Evolutionary conservation across 2,329 filamentous ascomycete species (phyloP).

Genomic region (Fusarium sp.): DNA sequence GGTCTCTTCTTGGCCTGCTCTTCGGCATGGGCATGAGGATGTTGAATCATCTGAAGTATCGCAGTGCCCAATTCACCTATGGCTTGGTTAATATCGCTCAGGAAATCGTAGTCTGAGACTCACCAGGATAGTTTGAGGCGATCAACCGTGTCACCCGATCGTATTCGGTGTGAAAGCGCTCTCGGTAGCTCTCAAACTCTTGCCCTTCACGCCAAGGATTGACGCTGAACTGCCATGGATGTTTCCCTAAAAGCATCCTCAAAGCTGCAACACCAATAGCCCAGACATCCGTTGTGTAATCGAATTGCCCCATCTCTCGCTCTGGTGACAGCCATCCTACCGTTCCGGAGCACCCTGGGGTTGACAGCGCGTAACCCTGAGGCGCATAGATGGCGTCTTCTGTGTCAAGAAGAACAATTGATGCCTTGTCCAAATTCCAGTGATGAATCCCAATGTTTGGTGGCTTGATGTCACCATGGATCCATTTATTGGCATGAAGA

Average conservation of each 20-base stretch:
- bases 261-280: not conserved
- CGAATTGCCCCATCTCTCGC: not conserved
- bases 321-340: not conserved
- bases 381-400: not conserved
- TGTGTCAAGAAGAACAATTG: not conserved
- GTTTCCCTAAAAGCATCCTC: not conserved
- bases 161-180: not conserved
- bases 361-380: not conserved
- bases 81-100: not conserved
- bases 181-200: not conserved
- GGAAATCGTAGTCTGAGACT: not conserved
- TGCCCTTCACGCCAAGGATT: not conserved
- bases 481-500: not conserved
- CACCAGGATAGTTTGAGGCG: not conserved
- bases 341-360: not conserved
- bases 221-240: not conserved
- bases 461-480: not conserved
- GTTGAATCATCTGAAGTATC: not conserved
- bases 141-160: not conserved
- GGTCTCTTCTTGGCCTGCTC: not conserved
- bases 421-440: not conserved
- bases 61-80: not conserved
- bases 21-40: not conserved
- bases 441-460: not conserved
- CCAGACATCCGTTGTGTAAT: not conserved